Conservation (phyloP, 495 filamentous ascomycete species). For the Glutinoglossum americanum region DNA sequence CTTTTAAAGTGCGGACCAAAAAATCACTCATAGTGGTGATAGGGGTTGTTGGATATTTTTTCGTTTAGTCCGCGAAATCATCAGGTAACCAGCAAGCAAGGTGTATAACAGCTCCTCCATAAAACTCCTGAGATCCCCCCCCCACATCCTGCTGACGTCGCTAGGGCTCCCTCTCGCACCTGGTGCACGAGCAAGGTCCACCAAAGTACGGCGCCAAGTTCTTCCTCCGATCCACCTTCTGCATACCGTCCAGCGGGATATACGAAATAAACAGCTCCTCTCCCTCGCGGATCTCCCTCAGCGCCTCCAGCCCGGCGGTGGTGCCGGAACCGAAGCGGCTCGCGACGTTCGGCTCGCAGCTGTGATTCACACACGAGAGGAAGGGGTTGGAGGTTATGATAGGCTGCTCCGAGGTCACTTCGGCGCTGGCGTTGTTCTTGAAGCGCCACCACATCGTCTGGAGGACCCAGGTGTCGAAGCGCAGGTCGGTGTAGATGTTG, state of each 20-base stretch:
- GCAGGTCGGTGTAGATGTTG: conserved; percentile 46
- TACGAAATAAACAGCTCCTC: background rate
- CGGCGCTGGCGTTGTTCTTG: background rate
- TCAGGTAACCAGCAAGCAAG: too few species aligned
- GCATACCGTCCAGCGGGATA: background rate
- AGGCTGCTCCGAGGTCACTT: background rate
- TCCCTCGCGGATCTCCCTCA: background rate
- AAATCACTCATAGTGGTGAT: too few species aligned
- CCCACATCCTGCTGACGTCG: too few species aligned
- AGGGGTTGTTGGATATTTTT: too few species aligned
- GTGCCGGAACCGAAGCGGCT: conserved; percentile 40
- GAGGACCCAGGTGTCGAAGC: conserved; percentile 71
- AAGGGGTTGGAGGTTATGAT: conserved; percentile 52
- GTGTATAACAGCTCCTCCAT: too few species aligned
- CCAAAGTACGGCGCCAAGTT: background rate
- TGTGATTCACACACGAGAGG: conserved; percentile 73
- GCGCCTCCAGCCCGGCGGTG: background rate
- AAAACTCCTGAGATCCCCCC: too few species aligned
- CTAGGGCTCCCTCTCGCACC: too few species aligned
- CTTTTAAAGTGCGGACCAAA: too few species aligned
- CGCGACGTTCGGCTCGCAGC: conserved; percentile 75
- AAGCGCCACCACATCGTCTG: conserved; percentile 49
- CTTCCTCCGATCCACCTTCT: background rate
- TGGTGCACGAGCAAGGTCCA: too few species aligned
- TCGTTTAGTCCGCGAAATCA: too few species aligned